Evolutionary conservation across 2,329 filamentous ascomycete species (phyloP), one percentile per base, ranked within the genome.

Genomic region (Thielaviopsis cerberus): DNA sequence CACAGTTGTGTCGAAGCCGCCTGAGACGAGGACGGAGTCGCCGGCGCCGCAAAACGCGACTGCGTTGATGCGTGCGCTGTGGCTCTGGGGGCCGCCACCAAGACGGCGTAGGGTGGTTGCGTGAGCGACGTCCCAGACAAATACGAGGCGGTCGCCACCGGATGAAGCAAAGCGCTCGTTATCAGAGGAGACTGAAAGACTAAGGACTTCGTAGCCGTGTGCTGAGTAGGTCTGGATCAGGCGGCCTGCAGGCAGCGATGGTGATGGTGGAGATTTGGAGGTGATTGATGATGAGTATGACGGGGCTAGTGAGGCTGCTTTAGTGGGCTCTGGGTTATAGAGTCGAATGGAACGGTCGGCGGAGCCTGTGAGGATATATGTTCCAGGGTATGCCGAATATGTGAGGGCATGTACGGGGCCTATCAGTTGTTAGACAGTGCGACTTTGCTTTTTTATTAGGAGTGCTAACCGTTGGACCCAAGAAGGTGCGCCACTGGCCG

Each of bases 171-270:
- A 96, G 51, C 81, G 81, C 63, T 88, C 79, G 70, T 98, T 98
- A 72, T 88, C 84, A 24, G 73, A 67, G 7, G 80, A 73, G 54
- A 96, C 85, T 56, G 79, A 76, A 45, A 98, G 76, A 63, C 87
- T 86, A 61, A 96, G 82, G 7, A 98, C 85, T 64, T 90, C 86
- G 73, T 98, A 95, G 63, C 88, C 90, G 71, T 98, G 92, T 1
- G 86, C 88, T 37, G 82, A 74, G 72, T 95, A 98, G 37, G 82
- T 86, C 71, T 96, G 90, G 66, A 98, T 88, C 3, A 92, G 82
- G 1, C 75, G 73, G 63, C 76, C 78, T 60, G 76, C 67, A 0
- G 76, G 74, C 5, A 72, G 62, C 1, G 63, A 41, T 2, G 20
- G 20, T n/a, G 53, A 51, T 22, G 25, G 7, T 4, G 23, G 3